Conservation (phyloP, 257 asterid species). For the Hygrophila difformis region DNA sequence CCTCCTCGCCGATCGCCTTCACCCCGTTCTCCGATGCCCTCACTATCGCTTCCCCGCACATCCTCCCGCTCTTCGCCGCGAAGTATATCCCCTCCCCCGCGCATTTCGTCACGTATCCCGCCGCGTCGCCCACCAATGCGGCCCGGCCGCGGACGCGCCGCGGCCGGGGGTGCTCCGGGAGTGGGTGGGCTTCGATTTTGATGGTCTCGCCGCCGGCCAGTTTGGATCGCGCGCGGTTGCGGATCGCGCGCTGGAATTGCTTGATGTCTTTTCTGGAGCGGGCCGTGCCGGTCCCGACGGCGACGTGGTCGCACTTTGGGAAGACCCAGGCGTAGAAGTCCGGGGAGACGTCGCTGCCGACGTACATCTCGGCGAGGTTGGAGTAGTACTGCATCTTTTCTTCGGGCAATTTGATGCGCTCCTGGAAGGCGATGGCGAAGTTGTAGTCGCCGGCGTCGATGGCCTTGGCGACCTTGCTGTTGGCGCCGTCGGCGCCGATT, state of each 20-base stretch:
- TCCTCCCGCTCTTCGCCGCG: slow-evolving; percentile 73
- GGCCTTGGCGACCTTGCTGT: slow-evolving; percentile 71
- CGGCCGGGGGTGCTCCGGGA: slow-evolving; percentile 79
- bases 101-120: slow-evolving; percentile 81
- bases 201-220: slow-evolving; percentile 47
- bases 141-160: slow-evolving; percentile 51
- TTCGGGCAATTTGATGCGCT: slow-evolving; percentile 56
- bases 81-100: slow-evolving; percentile 83
- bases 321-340: slow-evolving; percentile 91
- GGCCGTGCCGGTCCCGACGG: slow-evolving; percentile 70
- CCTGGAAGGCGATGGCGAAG: slow-evolving; percentile 75
- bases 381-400: slow-evolving; percentile 68
- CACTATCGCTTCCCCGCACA: slow-evolving; percentile 71
- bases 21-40: slow-evolving; percentile 60
- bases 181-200: slow-evolving; percentile 82
- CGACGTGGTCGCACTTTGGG: slow-evolving; percentile 87
- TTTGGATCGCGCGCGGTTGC: slow-evolving; percentile 31
- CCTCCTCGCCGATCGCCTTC: slow-evolving; percentile 44
- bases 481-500: slow-evolving; percentile 85
- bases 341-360: slow-evolving; percentile 74
- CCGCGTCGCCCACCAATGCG: slow-evolving; percentile 80
- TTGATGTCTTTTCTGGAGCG: slow-evolving; percentile 41
- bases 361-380: slow-evolving; percentile 71
- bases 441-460: slow-evolving; percentile 64
- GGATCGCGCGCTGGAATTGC: slow-evolving; percentile 38